phyloP scores from a whole-genome alignment of 192 early-diverging fungal species.

The Rhizophagus clarus region DNA sequence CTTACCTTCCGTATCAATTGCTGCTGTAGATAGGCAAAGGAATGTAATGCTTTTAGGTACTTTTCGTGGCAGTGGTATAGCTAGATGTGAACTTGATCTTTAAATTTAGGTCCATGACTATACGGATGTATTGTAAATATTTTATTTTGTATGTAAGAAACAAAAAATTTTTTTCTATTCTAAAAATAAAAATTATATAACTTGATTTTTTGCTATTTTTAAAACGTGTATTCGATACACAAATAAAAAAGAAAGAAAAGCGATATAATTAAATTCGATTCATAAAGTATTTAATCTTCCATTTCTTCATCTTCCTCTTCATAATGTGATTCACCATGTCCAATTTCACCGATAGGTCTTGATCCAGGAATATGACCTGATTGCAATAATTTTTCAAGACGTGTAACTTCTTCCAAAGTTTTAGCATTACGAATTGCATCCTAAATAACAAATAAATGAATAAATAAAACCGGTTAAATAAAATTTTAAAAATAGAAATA shows the following conservation, averaged over 20 bases:
- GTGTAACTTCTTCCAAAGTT: conserved; percentile 74
- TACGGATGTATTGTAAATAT: neutral
- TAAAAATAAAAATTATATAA: too few relatives aligned
- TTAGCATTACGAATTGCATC: conserved; percentile 76
- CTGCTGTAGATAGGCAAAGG: conserved; percentile 35
- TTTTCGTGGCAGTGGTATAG: conserved; percentile 23
- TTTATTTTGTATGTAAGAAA: neutral
- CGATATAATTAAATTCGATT: too few relatives aligned
- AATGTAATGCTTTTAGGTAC: conserved; percentile 35
- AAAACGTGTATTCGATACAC: too few relatives aligned
- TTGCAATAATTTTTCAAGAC: conserved; percentile 69
- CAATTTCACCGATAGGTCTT: neutral
- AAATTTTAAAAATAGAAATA: neutral
- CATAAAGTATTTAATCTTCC: neutral
- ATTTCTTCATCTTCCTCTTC: neutral
- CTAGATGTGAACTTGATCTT: neutral
- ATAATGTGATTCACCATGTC: too few relatives aligned
- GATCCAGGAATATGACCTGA: conserved; percentile 54
- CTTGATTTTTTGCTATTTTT: too few relatives aligned
- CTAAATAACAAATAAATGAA: conserved; percentile 10
- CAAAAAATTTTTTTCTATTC: neutral
- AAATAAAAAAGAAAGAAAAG: too few relatives aligned
- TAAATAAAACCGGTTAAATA: neutral
- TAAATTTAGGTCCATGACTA: neutral
- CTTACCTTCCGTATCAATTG: conserved; percentile 33